These are phyloP conservation scores for Boletus coccyginus DNA, from an alignment of 768 basidiomycete genomes.

Conservation along the genomic window DNA sequence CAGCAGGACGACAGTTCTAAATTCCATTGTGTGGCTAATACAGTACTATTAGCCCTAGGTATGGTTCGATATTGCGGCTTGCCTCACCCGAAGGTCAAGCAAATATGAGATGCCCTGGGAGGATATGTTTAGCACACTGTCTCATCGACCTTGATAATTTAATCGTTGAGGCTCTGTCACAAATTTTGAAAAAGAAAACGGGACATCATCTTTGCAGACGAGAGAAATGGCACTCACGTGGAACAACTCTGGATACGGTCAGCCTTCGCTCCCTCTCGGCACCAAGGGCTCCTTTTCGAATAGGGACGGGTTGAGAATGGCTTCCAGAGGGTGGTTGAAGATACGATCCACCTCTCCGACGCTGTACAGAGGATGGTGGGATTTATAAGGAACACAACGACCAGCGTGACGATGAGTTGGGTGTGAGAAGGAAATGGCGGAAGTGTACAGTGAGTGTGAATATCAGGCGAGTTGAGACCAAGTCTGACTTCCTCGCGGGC, in stretches of 20 bases:
- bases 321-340: conserved; percentile 77
- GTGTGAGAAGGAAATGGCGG: conserved; percentile 69
- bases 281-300: too few relatives aligned
- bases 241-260: too few relatives aligned
- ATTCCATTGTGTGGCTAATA: not conserved
- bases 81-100: conserved; percentile 24
- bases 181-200: not conserved
- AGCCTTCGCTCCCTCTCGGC: too few relatives aligned
- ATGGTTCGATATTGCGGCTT: conserved; percentile 14
- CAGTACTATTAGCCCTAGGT: not conserved
- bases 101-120: conserved; percentile 35
- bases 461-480: conserved; percentile 50
- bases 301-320: too few relatives aligned
- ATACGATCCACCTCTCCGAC: conserved; percentile 74
- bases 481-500: conserved; percentile 84
- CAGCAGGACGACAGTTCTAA: not conserved
- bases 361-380: conserved; percentile 42
- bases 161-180: conserved; percentile 55
- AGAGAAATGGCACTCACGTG: too few relatives aligned
- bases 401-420: conserved; percentile 72
- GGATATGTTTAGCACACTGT: conserved; percentile 62
- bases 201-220: too few relatives aligned
- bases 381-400: conserved; percentile 67
- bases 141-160: conserved; percentile 37
- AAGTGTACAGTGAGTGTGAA: conserved; percentile 59